Percentiles rank a stretch among this genome's conserved stretches.
phyloP scores from a whole-genome alignment of 768 basidiomycete genomes.

The Phylloporus sp. region DNA sequence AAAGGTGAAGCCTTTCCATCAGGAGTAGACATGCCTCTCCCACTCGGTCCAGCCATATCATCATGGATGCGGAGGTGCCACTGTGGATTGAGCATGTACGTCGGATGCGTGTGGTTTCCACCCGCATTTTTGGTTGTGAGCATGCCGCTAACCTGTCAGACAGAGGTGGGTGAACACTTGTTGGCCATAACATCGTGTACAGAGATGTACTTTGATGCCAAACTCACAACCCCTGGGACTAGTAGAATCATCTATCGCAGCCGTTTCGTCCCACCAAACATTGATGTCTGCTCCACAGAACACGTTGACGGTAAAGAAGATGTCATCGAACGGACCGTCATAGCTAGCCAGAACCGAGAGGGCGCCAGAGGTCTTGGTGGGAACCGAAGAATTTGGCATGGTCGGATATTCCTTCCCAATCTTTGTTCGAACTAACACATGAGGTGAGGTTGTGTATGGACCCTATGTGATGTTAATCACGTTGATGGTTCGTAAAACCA shows the following conservation, averaged over 20 bases:
- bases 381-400: background rate
- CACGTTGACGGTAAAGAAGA: constrained; percentile 67
- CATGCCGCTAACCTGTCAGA: constrained; percentile 50
- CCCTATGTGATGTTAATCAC: constrained; percentile 26
- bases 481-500: background rate
- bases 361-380: constrained; percentile 33
- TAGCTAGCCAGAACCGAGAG: constrained; percentile 63
- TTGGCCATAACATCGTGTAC: background rate
- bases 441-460: constrained; percentile 44
- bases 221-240: constrained; percentile 5
- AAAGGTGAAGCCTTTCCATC: background rate
- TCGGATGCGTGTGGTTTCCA: constrained; percentile 75
- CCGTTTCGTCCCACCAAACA: constrained; percentile 47
- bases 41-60: constrained; percentile 10
- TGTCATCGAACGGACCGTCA: constrained; percentile 57
- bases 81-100: constrained; percentile 90
- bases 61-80: constrained; percentile 64
- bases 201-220: constrained; percentile 11
- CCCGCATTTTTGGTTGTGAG: constrained; percentile 75
- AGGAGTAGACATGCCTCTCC: background rate
- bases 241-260: constrained; percentile 7
- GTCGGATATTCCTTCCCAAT: constrained; percentile 24
- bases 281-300: constrained; percentile 36
- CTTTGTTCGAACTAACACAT: constrained; percentile 34
- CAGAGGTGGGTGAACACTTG: constrained; percentile 1